phyloP scores from a whole-genome alignment of 495 filamentous ascomycete species.

The Tirmania nivea region DNA sequence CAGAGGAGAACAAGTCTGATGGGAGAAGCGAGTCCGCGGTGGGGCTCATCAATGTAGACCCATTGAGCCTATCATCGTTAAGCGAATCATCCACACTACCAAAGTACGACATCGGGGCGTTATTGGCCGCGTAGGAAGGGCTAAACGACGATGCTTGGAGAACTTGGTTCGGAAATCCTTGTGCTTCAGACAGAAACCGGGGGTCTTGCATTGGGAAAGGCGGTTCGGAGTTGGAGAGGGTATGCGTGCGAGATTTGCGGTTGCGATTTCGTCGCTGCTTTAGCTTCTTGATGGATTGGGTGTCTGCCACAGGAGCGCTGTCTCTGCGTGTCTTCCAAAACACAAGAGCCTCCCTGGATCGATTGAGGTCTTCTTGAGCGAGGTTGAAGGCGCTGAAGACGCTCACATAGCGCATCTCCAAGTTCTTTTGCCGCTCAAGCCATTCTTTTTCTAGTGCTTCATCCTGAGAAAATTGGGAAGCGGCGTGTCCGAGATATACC shows the following conservation, averaged over 20 bases:
- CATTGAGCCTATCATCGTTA: conserved; percentile 23
- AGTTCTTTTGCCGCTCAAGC: conserved; percentile 26
- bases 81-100: conserved; percentile 17
- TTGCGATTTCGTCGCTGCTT: conserved; percentile 32
- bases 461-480: conserved; percentile 31
- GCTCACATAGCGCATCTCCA: conserved; percentile 25
- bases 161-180: conserved; percentile 5
- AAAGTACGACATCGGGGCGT: conserved; percentile 34
- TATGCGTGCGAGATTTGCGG: conserved; percentile 33
- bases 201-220: conserved; percentile 9
- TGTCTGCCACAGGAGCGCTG: conserved; percentile 11
- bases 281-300: conserved; percentile 21
- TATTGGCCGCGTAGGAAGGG: conserved; percentile 25
- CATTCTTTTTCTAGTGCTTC: conserved; percentile 32
- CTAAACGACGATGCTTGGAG: conserved; percentile 7
- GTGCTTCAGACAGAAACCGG: conserved; percentile 6
- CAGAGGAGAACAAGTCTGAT: conserved; percentile 57
- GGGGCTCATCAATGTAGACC: conserved; percentile 39
- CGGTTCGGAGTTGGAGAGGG: conserved; percentile 8
- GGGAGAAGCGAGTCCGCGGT: conserved; percentile 58
- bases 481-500: conserved; percentile 32
- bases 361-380: conserved; percentile 15
- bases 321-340: conserved; percentile 13
- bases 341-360: conserved; percentile 12
- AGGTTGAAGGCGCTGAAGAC: conserved; percentile 21